phyloP scores from a whole-genome alignment of 371 early-diverging fungal genomes.

The Smittium culicis region DNA sequence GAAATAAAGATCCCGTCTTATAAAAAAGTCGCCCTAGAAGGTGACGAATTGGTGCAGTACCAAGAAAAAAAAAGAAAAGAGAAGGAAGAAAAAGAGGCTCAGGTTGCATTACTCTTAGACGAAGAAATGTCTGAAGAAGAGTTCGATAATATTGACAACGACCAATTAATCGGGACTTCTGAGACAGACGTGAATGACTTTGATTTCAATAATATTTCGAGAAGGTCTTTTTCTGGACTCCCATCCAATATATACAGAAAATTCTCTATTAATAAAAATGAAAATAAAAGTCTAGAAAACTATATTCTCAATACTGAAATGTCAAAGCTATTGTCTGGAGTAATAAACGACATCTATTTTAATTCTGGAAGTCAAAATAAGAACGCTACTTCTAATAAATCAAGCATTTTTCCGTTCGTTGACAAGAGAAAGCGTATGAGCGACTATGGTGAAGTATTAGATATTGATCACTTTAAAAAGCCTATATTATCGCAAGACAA shows the following conservation, averaged over 20 bases:
- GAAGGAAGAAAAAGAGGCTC: slow-evolving; percentile 55
- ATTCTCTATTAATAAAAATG: background rate
- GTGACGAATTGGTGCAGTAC: slow-evolving; percentile 63
- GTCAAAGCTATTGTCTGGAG: background rate
- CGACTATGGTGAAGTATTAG: slow-evolving; percentile 90
- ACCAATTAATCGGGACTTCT: no score
- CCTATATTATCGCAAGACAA: background rate
- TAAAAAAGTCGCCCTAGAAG: slow-evolving; percentile 66
- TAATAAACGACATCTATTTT: background rate
- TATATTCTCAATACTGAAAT: slow-evolving; percentile 6
- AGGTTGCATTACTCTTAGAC: slow-evolving; percentile 52
- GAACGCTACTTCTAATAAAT: slow-evolving; percentile 39
- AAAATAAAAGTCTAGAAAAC: background rate
- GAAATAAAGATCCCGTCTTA: slow-evolving; percentile 39
- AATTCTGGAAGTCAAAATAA: background rate
- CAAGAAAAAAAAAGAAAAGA: slow-evolving; percentile 43
- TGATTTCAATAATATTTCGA: background rate
- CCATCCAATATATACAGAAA: background rate
- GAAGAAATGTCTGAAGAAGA: slow-evolving; percentile 29
- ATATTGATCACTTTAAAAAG: slow-evolving; percentile 42
- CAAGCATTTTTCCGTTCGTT: slow-evolving; percentile 76
- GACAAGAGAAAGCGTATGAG: slow-evolving; percentile 71
- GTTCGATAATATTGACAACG: background rate
- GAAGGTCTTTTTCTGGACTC: background rate
- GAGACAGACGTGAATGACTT: no score